Conservation (phyloP, 495 filamentous ascomycete species). For the Talaromyces borbonicus region DNA sequence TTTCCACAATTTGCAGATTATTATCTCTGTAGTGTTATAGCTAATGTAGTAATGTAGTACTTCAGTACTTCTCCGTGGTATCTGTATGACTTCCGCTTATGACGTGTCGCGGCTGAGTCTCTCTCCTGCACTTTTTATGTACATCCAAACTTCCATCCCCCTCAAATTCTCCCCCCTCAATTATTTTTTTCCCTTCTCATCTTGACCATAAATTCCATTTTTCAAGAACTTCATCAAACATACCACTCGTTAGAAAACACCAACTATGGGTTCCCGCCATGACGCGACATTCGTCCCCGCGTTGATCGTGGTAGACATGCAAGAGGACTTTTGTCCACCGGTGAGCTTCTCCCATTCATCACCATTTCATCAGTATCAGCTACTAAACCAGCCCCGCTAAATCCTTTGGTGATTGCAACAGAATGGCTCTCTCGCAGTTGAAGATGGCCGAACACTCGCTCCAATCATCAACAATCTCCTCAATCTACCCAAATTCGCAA, state of each 20-base stretch:
- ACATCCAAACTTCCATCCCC: not conserved
- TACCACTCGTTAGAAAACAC: slow-evolving; percentile 1
- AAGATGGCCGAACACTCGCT: slow-evolving; percentile 57
- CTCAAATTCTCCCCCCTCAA: not conserved
- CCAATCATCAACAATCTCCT: slow-evolving; percentile 70
- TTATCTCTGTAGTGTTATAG: too few relatives aligned
- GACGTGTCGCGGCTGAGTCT: too few relatives aligned
- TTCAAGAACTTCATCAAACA: not conserved
- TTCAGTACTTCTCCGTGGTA: too few relatives aligned
- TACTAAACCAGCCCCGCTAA: not conserved
- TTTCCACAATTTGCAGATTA: too few relatives aligned
- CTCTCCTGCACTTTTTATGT: too few relatives aligned
- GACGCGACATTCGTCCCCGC: slow-evolving; percentile 39
- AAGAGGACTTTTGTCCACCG: slow-evolving; percentile 94
- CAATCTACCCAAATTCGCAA: slow-evolving; percentile 50
- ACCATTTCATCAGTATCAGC: not conserved
- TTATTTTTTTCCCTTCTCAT: not conserved
- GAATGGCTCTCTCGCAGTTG: slow-evolving; percentile 76
- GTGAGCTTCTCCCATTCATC: slow-evolving; percentile 34
- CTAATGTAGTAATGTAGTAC: too few relatives aligned
- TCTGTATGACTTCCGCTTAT: too few relatives aligned
- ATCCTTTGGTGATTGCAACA: too few relatives aligned
- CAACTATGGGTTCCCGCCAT: not conserved
- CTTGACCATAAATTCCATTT: too few relatives aligned
- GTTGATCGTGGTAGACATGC: slow-evolving; percentile 75